phyloP scores from a whole-genome alignment of 306 rosid genomes.

The Prunus armeniaca region DNA sequence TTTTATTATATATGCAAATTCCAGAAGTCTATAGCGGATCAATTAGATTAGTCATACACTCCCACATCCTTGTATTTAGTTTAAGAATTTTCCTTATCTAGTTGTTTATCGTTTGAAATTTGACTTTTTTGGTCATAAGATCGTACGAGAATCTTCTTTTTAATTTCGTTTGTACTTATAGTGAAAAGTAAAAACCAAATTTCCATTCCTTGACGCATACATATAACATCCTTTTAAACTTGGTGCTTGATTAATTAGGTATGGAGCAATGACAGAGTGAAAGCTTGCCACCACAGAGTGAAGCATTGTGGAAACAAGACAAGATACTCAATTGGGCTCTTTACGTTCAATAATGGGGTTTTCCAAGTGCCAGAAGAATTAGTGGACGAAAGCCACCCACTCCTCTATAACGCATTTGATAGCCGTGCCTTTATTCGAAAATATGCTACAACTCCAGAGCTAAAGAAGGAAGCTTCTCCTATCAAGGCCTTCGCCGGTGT shows the following conservation, averaged over 20 bases:
- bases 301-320: not conserved
- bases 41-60: no score
- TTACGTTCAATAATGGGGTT: not conserved
- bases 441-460: not conserved
- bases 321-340: constrained; percentile 1
- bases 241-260: not conserved
- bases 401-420: not conserved
- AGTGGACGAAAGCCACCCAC: constrained; percentile 3
- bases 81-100: no score
- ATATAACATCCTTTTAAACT: not conserved
- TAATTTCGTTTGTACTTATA: no score
- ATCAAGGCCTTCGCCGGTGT: constrained; percentile 2
- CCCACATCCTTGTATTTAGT: no score
- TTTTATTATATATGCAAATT: no score
- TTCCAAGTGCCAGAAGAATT: not conserved
- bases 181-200: no score
- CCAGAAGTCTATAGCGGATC: no score
- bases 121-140: no score
- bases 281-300: constrained; percentile 11
- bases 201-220: no score
- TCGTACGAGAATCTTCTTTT: no score
- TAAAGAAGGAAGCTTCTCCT: not conserved
- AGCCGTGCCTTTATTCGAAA: not conserved
- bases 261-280: constrained; percentile 14
- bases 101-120: no score